Conservation (phyloP, 2,329 filamentous ascomycete species). For the Sporothrix mexicana region DNA sequence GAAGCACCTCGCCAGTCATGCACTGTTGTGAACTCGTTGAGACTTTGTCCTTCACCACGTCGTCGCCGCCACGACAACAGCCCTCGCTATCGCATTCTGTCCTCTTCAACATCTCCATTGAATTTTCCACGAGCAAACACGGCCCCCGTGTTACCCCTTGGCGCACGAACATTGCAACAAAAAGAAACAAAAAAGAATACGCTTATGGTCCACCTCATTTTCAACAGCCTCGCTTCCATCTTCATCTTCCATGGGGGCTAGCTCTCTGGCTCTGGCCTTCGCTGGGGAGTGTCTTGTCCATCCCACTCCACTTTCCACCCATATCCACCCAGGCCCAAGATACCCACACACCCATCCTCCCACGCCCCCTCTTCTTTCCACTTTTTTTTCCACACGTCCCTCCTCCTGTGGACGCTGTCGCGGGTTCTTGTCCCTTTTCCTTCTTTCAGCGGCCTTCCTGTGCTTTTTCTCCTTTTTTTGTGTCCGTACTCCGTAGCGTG, state of each 20-base stretch:
- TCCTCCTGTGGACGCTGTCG: not conserved
- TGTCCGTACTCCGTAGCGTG: not conserved
- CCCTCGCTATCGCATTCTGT: not conserved
- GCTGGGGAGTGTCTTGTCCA: conserved; percentile 1
- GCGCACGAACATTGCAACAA: not conserved
- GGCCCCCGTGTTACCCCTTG: not conserved
- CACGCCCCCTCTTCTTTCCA: not conserved
- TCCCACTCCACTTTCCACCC: conserved; percentile 13
- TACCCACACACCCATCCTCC: conserved; percentile 23
- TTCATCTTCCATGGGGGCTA: conserved; percentile 18
- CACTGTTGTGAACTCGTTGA: not conserved
- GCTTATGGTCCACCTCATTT: not conserved
- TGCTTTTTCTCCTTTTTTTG: conserved; percentile 7
- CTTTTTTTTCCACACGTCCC: not conserved
- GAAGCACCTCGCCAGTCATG: conserved; percentile 1
- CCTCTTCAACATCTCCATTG: not conserved
- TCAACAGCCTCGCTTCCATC: conserved; percentile 21
- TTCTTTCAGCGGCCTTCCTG: not conserved
- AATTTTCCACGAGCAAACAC: not conserved
- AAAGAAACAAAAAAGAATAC: conserved; percentile 1
- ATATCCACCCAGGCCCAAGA: not conserved
- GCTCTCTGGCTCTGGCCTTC: not conserved
- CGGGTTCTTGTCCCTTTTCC: not conserved
- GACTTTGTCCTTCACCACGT: not conserved
- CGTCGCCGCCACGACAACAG: not conserved